A percentile compares a stretch with the other conserved stretches of the same genome.
phyloP scores from a whole-genome alignment of 768 basidiomycete species.

The Russula virescens region DNA sequence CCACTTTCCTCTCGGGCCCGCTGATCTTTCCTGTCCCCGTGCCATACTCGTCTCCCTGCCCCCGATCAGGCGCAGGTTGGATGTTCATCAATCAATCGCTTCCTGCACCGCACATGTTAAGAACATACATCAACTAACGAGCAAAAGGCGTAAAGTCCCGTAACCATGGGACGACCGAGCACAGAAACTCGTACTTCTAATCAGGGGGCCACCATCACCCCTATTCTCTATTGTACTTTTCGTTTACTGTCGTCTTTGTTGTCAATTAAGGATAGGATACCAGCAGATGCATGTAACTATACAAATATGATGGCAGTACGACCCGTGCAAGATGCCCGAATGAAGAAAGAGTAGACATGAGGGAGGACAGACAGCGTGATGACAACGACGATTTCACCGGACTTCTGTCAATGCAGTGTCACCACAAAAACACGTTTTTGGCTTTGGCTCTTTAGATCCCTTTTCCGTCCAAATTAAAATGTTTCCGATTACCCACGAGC shows the following conservation, averaged over 20 bases:
- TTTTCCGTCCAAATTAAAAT: slow-evolving; percentile 15
- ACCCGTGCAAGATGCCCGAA: background rate
- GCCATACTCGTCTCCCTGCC: no score
- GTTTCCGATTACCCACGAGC: background rate
- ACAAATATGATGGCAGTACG: background rate
- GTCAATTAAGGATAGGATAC: background rate
- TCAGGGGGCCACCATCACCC: background rate
- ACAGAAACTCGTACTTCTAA: background rate
- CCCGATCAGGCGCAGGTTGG: slow-evolving; percentile 4
- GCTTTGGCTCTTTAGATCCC: slow-evolving; percentile 12
- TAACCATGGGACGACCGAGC: background rate
- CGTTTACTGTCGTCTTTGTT: background rate
- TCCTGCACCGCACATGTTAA: slow-evolving; percentile 5
- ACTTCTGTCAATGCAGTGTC: no score
- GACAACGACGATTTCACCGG: no score
- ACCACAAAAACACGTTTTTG: slow-evolving; percentile 1
- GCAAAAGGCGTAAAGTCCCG: slow-evolving; percentile 6
- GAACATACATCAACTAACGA: slow-evolving; percentile 1
- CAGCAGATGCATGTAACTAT: slow-evolving; percentile 4
- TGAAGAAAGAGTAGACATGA: no score
- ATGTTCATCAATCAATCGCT: slow-evolving; percentile 15
- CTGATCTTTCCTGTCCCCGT: no score
- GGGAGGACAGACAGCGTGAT: no score
- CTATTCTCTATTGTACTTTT: no score
- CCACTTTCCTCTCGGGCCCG: no score